Percentiles rank a stretch among this genome's conserved stretches.
phyloP scores from a whole-genome alignment of 257 asterid genomes.

The Solanum chilense region DNA sequence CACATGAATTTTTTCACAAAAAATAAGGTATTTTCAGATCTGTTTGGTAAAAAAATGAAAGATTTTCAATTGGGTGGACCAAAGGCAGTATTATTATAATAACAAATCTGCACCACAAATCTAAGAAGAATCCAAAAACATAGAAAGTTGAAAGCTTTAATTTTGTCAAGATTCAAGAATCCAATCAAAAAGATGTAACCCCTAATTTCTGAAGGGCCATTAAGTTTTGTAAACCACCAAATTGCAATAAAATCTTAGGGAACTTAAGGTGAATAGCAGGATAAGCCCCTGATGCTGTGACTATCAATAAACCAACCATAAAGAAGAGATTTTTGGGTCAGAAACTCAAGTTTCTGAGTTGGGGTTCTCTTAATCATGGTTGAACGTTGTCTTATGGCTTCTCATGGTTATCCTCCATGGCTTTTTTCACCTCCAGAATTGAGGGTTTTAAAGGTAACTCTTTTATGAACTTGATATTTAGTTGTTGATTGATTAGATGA shows the following conservation, averaged over 20 bases:
- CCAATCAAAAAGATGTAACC: conserved; percentile 2
- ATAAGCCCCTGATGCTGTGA: conserved; percentile 20
- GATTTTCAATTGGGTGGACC: neutral
- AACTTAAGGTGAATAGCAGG: conserved; percentile 30
- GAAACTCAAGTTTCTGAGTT: conserved; percentile 3
- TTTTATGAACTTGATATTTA: neutral
- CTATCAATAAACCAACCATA: neutral
- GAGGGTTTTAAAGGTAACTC: conserved; percentile 33
- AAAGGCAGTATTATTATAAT: neutral
- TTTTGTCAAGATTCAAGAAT: conserved; percentile 8
- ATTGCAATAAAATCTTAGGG: conserved; percentile 14
- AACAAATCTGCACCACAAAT: neutral
- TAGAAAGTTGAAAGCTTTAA: neutral
- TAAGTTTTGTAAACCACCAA: neutral
- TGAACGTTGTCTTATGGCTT: conserved; percentile 67
- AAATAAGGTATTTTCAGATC: neutral
- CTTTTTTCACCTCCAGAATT: conserved; percentile 30
- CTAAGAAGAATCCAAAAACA: neutral
- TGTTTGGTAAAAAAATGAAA: neutral
- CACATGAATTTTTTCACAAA: no score
- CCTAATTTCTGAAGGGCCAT: neutral
- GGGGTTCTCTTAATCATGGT: conserved; percentile 23
- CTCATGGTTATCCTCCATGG: conserved; percentile 46
- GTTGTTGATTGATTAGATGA: neutral
- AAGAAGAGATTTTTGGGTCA: neutral